Evolutionary conservation across 2,329 filamentous ascomycete species (phyloP).

Genomic region (Calonectria montana): DNA sequence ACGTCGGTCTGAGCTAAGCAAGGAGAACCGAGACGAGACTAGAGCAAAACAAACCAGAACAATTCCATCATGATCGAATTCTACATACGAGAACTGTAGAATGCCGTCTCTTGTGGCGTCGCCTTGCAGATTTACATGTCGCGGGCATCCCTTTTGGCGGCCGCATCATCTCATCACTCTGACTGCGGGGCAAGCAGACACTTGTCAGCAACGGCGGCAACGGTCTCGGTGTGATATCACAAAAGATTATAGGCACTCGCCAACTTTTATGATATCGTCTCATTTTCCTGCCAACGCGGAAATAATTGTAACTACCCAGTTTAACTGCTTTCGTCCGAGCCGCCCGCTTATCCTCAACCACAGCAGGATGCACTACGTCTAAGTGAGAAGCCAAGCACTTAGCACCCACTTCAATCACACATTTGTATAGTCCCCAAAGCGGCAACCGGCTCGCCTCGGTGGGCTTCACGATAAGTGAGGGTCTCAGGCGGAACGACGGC

Average conservation of each 20-base stretch:
- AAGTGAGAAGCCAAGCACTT: background rate
- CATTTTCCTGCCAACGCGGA: background rate
- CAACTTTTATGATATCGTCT: background rate
- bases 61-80: background rate
- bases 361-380: background rate
- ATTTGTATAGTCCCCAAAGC: background rate
- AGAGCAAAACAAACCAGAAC: background rate
- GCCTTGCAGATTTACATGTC: background rate
- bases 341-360: background rate
- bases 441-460: background rate
- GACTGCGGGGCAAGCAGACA: background rate
- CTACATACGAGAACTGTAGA: background rate
- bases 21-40: background rate
- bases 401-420: background rate
- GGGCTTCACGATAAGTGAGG: background rate
- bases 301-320: background rate
- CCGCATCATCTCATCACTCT: background rate
- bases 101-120: background rate
- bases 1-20: conserved; percentile 9
- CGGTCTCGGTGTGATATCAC: background rate
- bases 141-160: background rate
- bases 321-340: background rate
- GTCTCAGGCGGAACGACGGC: background rate
- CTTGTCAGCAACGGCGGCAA: background rate
- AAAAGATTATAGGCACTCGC: background rate